Conservation (phyloP, 1,284 basidiomycete genomes). For the Ceratobasidium sp. region DNA sequence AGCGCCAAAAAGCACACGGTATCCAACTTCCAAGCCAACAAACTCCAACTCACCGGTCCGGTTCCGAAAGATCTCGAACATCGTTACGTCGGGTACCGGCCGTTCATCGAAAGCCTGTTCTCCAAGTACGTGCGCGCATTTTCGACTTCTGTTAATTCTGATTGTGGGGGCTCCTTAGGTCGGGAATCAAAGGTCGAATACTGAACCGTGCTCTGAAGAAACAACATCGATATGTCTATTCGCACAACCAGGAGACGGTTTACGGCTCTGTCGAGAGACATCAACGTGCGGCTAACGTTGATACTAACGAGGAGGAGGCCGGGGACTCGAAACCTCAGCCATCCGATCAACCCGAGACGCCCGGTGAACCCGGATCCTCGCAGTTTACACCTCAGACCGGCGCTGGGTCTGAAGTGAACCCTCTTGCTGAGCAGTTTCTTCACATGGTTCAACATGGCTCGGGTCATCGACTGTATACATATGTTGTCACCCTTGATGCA, state of each 20-base stretch:
- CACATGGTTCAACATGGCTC: constrained; percentile 62
- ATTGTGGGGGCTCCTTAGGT: no score
- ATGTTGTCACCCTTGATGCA: constrained; percentile 64
- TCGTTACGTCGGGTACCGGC: constrained; percentile 64
- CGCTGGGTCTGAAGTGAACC: no score
- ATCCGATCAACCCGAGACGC: neutral
- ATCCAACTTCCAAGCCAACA: constrained; percentile 63
- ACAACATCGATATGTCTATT: constrained; percentile 63
- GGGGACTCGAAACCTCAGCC: neutral
- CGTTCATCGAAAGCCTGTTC: constrained; percentile 64
- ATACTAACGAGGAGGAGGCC: neutral
- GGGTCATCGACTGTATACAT: constrained; percentile 63
- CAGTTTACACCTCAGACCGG: no score
- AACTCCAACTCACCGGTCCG: constrained; percentile 64
- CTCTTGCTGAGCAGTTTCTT: constrained; percentile 61
- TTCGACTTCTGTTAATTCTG: no score
- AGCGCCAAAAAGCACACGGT: constrained; percentile 45
- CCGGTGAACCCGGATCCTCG: no score
- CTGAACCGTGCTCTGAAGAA: constrained; percentile 62
- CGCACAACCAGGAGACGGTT: constrained; percentile 60
- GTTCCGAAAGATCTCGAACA: constrained; percentile 63
- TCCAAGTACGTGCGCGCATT: constrained; percentile 52
- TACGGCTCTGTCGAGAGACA: constrained; percentile 56
- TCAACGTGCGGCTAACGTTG: constrained; percentile 33
- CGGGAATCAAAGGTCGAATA: constrained; percentile 59